Evolutionary conservation across 192 early-diverging fungal species (phyloP), one percentile per base, ranked within the genome.

Genomic region (Kickxella alabastrina): DNA sequence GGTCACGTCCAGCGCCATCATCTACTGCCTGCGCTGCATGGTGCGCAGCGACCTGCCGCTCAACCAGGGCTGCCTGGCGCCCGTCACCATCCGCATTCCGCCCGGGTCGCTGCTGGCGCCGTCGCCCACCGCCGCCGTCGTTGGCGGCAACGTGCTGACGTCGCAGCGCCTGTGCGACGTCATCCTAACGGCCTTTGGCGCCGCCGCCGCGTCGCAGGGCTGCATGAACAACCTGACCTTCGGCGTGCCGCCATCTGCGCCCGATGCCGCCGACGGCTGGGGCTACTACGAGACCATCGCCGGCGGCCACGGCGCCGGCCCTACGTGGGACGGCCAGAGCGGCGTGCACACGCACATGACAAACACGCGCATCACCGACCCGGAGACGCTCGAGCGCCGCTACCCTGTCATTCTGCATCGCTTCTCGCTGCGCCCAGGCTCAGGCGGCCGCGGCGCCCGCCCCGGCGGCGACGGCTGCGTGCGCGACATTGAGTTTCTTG

Each of bases 141-240:
- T 98, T 12, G 96, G 96, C 38, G 96, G 96, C 29, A 98, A 98
- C 49, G 96, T 98, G 2, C 64, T 95, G 65, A 96, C 94, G 0
- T 89, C 87, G 27, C 95, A 98, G 73, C 79, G 95, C 23, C 55
- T 97, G 8, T 89, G 90, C 14, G 95, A 98, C 56, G 91, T 95
- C 15, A 83, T 98, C 34, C 59, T 98, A 10, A 86, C 89, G 29
- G 89, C 93, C 3, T 97, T 98, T 62, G 73, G 80, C 12, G 93
- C 90, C 0, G 90, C 88, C 49, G 92, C 92, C 3, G 93, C 96
- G 0, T 89, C 86, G 18, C 93, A 98, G 65, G 86, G 95, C 0
- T 91, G 89, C 65, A 89, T 87, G 80, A 98, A 98, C 80, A 98
- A 98, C 55, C 74, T 98, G 41, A 97, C 96, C 3, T 98, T 98